Evolutionary conservation across 305 asterid genomes (phyloP).

Genomic region (Euphrasia arctica): DNA sequence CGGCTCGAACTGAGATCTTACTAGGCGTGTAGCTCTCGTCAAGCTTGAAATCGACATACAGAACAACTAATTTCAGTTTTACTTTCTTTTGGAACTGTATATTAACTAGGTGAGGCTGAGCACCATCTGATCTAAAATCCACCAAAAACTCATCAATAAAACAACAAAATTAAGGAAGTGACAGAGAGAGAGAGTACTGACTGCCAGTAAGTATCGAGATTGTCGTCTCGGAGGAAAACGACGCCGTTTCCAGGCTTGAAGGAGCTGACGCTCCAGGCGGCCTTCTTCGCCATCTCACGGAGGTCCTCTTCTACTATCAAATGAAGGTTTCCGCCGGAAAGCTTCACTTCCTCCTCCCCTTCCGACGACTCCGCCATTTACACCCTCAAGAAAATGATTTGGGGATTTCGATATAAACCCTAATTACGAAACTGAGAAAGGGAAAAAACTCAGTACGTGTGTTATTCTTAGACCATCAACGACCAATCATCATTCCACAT

Average conservation of each 20-base stretch:
- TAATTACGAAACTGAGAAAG: background rate
- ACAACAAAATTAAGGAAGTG: slow-evolving; percentile 4
- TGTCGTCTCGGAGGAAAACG: slow-evolving; percentile 59
- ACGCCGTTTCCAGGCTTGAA: slow-evolving; percentile 78
- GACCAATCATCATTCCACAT: too few relatives aligned
- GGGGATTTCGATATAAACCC: slow-evolving; percentile 22
- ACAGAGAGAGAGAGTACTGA: slow-evolving; percentile 17
- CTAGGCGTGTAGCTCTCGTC: slow-evolving; percentile 89
- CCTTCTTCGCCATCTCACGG: slow-evolving; percentile 73
- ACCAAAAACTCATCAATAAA: background rate
- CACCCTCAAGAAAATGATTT: background rate
- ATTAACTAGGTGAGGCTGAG: slow-evolving; percentile 85
- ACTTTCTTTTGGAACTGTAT: slow-evolving; percentile 86
- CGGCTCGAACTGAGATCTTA: slow-evolving; percentile 70
- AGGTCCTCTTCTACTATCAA: slow-evolving; percentile 58
- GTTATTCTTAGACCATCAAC: background rate
- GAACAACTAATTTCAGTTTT: slow-evolving; percentile 58
- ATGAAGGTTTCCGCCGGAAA: slow-evolving; percentile 51
- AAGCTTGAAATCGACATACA: slow-evolving; percentile 78
- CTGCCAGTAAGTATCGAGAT: slow-evolving; percentile 86
- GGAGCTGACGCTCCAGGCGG: slow-evolving; percentile 86
- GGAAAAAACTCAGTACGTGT: background rate
- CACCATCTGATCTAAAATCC: slow-evolving; percentile 67
- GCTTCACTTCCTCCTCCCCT: slow-evolving; percentile 73
- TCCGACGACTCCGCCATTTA: slow-evolving; percentile 66